Evolutionary conservation across 2,329 filamentous ascomycete species (phyloP), one percentile per base, ranked within the genome.

Genomic region (Westerdykella ornata): DNA sequence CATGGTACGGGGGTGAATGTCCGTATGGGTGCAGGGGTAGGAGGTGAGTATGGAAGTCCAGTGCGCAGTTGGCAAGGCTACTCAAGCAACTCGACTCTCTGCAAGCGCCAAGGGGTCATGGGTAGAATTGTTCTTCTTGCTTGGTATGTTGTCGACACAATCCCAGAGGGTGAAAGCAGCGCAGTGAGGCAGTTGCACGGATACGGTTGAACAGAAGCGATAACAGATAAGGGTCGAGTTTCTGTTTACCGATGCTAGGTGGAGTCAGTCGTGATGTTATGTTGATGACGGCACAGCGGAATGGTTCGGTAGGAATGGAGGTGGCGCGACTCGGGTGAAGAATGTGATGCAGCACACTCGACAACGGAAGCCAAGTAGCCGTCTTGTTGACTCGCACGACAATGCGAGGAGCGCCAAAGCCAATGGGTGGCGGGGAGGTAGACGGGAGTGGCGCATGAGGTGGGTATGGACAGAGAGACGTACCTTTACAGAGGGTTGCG

Each of bases 301-400:
- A 59, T 59, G 53, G 46, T 47, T 45, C 38, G 35, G 44, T 44
- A 44, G 48, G 47, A 51, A 51, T 43, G 44, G 44, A 20, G 16
- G 37, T 14, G 30, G 30, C 30, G 14, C 30, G 9, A 33, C 16
- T 8, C 30, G 30, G 16, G 45, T 37, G 31, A 59, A 54, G 56
- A 60, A 61, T 60, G 59, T 44, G 50, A 52, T 53, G 45, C 42
- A 37, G 45, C 38, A 42, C 43, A 47, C 38, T 45, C 44, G 49
- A 54, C 51, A 48, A 58, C 52, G 52, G 58, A 52, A 56, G 46
- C 42, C 35, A 50, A 52, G 17, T 60, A 60, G 48, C 57, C 51
- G 57, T 48, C n/a, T 14, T 33, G 9, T 15, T 17, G 30, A 33
- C 30, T 33, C 30, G 30, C 8, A 13, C 30, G 28, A 31, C 17